Conservation (phyloP, 345 rosid genomes). For the Pistacia vera region DNA sequence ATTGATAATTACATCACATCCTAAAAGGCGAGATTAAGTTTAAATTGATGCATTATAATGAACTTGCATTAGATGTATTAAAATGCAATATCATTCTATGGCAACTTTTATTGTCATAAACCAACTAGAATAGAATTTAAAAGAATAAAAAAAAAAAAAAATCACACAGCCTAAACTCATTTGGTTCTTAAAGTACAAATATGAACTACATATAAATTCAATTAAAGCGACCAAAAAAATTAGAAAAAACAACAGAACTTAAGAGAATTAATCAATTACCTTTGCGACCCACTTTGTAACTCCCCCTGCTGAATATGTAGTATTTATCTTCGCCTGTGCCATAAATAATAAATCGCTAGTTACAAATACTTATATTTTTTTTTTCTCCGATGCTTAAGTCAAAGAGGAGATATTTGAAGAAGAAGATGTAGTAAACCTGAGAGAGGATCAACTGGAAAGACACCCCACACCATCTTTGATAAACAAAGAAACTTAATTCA, state of each 20-base stretch:
- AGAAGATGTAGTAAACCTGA: conserved; percentile 42
- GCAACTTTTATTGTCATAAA: neutral
- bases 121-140: too few relatives aligned
- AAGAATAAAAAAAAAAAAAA: too few relatives aligned
- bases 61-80: too few relatives aligned
- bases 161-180: too few relatives aligned
- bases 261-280: conserved; percentile 33
- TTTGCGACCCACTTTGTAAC: conserved; percentile 77
- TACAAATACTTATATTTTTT: neutral
- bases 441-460: conserved; percentile 70
- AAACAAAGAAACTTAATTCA: too few relatives aligned
- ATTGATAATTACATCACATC: conserved; percentile 77
- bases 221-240: neutral
- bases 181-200: too few relatives aligned
- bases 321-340: conserved; percentile 66
- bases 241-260: neutral
- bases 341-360: neutral
- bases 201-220: neutral
- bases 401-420: neutral
- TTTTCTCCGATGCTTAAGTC: neutral
- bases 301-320: conserved; percentile 63
- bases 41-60: neutral
- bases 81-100: too few relatives aligned
- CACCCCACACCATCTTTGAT: conserved; percentile 72
- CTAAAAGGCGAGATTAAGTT: conserved; percentile 33